Evolutionary conservation across 768 basidiomycete species (phyloP).

Genomic region (Pulveroboletus sp.): DNA sequence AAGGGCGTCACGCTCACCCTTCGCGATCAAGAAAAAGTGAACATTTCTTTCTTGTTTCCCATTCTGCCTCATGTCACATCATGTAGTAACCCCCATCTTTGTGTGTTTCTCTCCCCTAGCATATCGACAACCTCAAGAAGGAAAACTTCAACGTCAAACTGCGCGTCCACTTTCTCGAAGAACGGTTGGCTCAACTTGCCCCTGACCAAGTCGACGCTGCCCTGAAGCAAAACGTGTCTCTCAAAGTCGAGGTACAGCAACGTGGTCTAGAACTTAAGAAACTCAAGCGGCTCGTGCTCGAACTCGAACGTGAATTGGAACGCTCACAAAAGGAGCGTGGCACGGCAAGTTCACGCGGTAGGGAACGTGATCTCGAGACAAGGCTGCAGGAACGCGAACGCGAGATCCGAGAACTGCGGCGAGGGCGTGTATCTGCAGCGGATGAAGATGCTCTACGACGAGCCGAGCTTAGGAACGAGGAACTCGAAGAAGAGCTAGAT

Average conservation of each 20-base stretch:
- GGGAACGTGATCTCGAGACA: slow-evolving; percentile 74
- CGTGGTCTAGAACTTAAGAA: slow-evolving; percentile 89
- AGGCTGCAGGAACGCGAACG: slow-evolving; percentile 67
- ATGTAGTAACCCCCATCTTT: not conserved
- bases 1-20: slow-evolving; percentile 62
- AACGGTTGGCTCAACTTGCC: slow-evolving; percentile 82
- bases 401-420: slow-evolving; percentile 62
- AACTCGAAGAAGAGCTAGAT: slow-evolving; percentile 71
- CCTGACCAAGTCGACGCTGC: slow-evolving; percentile 92
- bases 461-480: slow-evolving; percentile 55
- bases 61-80: not conserved
- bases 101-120: slow-evolving; percentile 41
- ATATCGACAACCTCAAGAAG: slow-evolving; percentile 92
- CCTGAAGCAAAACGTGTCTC: slow-evolving; percentile 86
- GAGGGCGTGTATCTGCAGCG: slow-evolving; percentile 38
- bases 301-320: slow-evolving; percentile 78
- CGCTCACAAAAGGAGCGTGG: slow-evolving; percentile 53
- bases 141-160: slow-evolving; percentile 97
- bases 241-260: slow-evolving; percentile 89
- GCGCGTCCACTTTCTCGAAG: slow-evolving; percentile 92
- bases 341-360: slow-evolving; percentile 36
- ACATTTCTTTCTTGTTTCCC: not conserved
- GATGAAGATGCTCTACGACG: slow-evolving; percentile 53
- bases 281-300: slow-evolving; percentile 80
- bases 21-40: slow-evolving; percentile 93